Evolutionary conservation across 108 stramenopile species (phyloP).

Genomic region (Skeletonema potamos): DNA sequence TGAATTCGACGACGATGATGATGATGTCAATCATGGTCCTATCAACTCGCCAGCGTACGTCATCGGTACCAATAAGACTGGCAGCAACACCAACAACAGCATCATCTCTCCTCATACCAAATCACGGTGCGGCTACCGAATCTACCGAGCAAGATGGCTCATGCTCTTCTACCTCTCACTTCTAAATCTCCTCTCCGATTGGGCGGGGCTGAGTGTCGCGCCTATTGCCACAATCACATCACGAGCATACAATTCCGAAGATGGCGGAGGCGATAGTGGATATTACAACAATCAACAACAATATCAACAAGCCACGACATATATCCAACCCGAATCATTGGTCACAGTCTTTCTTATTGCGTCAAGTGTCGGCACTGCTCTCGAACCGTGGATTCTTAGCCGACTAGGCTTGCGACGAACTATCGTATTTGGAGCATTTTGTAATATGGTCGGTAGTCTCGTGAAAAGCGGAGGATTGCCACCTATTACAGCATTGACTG

Average conservation of each 20-base stretch:
- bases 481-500: slow-evolving; percentile 37
- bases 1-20: neutral
- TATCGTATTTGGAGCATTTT: slow-evolving; percentile 71
- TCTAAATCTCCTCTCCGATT: slow-evolving; percentile 68
- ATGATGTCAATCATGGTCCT: neutral
- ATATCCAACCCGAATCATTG: slow-evolving; percentile 75
- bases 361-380: slow-evolving; percentile 66
- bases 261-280: slow-evolving; percentile 38
- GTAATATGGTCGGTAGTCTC: slow-evolving; percentile 79
- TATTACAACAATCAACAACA: slow-evolving; percentile 72
- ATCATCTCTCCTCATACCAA: neutral
- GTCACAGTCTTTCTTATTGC: slow-evolving; percentile 78
- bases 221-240: slow-evolving; percentile 32
- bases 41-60: neutral
- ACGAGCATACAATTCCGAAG: slow-evolving; percentile 26
- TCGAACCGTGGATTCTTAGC: slow-evolving; percentile 77
- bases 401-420: slow-evolving; percentile 77
- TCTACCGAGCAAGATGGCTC: slow-evolving; percentile 80
- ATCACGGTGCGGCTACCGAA: slow-evolving; percentile 44
- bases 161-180: slow-evolving; percentile 90
- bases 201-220: slow-evolving; percentile 36
- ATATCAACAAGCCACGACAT: slow-evolving; percentile 59
- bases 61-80: neutral
- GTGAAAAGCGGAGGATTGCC: slow-evolving; percentile 81
- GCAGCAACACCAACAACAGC: neutral